Evolutionary conservation across 352 stramenopile species (phyloP).

Genomic region (Phytopythium montanum): DNA sequence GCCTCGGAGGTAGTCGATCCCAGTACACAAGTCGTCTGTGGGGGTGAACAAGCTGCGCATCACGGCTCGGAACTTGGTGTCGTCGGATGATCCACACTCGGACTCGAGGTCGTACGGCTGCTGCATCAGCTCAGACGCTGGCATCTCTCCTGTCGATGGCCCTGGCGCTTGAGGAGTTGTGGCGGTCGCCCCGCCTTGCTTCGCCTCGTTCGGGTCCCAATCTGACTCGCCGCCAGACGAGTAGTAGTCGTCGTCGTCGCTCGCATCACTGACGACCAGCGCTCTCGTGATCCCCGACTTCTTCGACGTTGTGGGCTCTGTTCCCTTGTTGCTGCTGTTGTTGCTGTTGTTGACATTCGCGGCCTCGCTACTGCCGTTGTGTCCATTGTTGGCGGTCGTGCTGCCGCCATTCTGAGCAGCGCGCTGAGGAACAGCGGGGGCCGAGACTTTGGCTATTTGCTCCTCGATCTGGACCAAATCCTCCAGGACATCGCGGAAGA

Average conservation of each 20-base stretch:
- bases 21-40: constrained; percentile 51
- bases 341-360: not conserved
- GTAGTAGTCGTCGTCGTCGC: constrained; percentile 57
- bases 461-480: constrained; percentile 17
- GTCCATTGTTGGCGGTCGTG: not conserved
- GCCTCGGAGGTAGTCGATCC: constrained; percentile 47
- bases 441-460: not conserved
- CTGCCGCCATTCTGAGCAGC: not conserved
- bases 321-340: not conserved
- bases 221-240: constrained; percentile 31
- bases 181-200: constrained; percentile 7
- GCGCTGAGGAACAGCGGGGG: not conserved
- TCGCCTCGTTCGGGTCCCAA: constrained; percentile 28
- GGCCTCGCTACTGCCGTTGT: not conserved
- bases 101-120: constrained; percentile 46
- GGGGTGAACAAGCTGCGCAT: constrained; percentile 78
- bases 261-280: constrained; percentile 58
- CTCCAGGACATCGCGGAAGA: constrained; percentile 63
- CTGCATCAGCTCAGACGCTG: constrained; percentile 28
- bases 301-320: constrained; percentile 1
- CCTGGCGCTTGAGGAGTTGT: not conserved
- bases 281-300: constrained; percentile 36
- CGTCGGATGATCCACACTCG: constrained; percentile 36
- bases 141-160: not conserved
- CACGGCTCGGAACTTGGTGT: constrained; percentile 56